These are phyloP conservation scores for Saururus chinensis DNA, from an alignment of 164 flowering plant genomes.

Conservation along the genomic window DNA sequence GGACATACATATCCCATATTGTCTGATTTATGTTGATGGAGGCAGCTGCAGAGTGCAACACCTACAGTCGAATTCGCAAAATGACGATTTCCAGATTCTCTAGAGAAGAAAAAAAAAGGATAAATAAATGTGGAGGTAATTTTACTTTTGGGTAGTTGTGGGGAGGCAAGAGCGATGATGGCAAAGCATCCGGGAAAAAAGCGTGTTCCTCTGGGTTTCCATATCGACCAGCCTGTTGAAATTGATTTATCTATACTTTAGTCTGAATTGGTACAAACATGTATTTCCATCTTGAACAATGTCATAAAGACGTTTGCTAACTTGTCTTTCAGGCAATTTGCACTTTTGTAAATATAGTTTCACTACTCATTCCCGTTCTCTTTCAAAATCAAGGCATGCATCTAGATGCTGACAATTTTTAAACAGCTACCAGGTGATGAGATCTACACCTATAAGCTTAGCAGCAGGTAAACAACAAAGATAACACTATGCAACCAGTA, in stretches of 20 bases:
- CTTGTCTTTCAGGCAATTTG: too few relatives aligned
- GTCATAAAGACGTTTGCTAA: too few relatives aligned
- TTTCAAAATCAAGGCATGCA: too few relatives aligned
- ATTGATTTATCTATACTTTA: not conserved
- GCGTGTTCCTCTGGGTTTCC: conserved; percentile 69
- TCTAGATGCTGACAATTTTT: too few relatives aligned
- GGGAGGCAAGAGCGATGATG: conserved; percentile 31
- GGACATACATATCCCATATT: conserved; percentile 58
- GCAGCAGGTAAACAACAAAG: too few relatives aligned
- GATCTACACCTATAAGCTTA: too few relatives aligned
- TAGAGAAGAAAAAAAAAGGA: not conserved
- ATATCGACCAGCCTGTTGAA: conserved; percentile 60
- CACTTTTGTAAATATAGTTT: too few relatives aligned
- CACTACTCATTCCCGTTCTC: too few relatives aligned
- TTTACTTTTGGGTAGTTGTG: conserved; percentile 29
- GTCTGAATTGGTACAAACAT: too few relatives aligned
- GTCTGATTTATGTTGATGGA: conserved; percentile 48
- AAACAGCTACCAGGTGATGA: too few relatives aligned
- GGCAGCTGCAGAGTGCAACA: conserved; percentile 56
- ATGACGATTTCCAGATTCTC: not conserved
- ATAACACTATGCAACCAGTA: too few relatives aligned
- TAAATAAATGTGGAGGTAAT: not conserved
- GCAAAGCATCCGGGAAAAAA: conserved; percentile 66
- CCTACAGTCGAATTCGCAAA: conserved; percentile 20
- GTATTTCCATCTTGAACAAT: too few relatives aligned